Evolutionary conservation across 2,329 filamentous ascomycete genomes (phyloP).

Genomic region (Penicillium sp.): DNA sequence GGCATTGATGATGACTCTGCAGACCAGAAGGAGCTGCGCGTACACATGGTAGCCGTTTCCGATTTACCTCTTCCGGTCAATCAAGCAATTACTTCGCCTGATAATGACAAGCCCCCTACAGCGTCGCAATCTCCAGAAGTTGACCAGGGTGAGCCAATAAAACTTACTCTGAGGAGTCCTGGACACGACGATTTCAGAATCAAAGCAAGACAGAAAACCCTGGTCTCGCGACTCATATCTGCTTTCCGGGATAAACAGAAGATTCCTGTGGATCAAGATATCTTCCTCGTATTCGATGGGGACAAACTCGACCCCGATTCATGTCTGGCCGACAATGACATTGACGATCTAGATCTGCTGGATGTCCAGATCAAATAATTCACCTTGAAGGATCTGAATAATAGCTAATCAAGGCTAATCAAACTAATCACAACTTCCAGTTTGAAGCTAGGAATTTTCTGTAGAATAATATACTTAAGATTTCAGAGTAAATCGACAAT

Average conservation of each 20-base stretch:
- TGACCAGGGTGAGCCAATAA: constrained; percentile 37
- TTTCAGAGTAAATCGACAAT: neutral
- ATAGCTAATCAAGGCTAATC: neutral
- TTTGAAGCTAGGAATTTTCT: neutral
- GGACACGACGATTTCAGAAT: constrained; percentile 52
- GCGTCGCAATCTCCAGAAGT: constrained; percentile 7
- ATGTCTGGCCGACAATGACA: constrained; percentile 64
- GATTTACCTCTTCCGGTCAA: constrained; percentile 55
- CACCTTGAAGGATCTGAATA: neutral
- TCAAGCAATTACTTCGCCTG: constrained; percentile 8
- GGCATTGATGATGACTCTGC: constrained; percentile 44
- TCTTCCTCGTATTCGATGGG: constrained; percentile 72
- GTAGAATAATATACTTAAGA: neutral
- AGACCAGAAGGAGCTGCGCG: constrained; percentile 53
- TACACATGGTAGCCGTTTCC: constrained; percentile 79
- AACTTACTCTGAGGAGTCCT: constrained; percentile 53
- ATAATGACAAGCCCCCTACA: neutral
- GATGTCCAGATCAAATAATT: constrained; percentile 65
- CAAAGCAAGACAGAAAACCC: constrained; percentile 48
- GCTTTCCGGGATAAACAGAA: constrained; percentile 58
- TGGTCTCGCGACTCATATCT: constrained; percentile 60
- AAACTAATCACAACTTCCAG: neutral
- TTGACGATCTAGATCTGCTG: constrained; percentile 71
- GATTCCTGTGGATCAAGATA: constrained; percentile 51
- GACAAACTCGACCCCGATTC: constrained; percentile 62